Evolutionary conservation across 2,329 filamentous ascomycete genomes (phyloP).

Genomic region (Leptographium radiaticola): DNA sequence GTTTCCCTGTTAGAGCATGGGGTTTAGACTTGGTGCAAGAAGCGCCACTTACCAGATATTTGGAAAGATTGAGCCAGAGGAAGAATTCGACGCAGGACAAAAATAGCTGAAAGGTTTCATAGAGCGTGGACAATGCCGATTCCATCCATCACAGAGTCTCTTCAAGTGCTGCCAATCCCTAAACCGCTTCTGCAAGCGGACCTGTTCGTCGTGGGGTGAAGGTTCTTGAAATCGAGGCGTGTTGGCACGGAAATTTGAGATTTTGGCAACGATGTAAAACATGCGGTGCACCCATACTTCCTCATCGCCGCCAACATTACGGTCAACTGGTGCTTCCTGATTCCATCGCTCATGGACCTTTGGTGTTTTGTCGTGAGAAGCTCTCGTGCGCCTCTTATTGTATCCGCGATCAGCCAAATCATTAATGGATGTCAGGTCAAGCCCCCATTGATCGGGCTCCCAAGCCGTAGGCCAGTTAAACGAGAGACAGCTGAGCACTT

Average conservation of each 20-base stretch:
- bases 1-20: not conserved
- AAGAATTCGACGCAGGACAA: constrained; percentile 41
- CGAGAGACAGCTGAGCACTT: constrained; percentile 75
- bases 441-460: constrained; percentile 82
- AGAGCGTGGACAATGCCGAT: constrained; percentile 60
- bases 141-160: constrained; percentile 73
- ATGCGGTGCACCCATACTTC: constrained; percentile 84
- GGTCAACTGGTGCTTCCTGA: not conserved
- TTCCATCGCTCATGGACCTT: too few relatives aligned
- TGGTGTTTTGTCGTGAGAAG: too few relatives aligned
- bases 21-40: not conserved
- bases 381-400: not conserved
- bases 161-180: constrained; percentile 73
- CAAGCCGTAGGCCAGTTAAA: constrained; percentile 80
- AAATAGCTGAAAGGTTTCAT: constrained; percentile 81
- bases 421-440: constrained; percentile 57
- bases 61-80: constrained; percentile 62
- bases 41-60: constrained; percentile 57
- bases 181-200: constrained; percentile 49
- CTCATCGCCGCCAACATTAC: constrained; percentile 40
- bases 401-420: not conserved
- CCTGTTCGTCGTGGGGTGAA: constrained; percentile 49
- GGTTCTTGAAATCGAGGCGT: constrained; percentile 47
- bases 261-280: constrained; percentile 75
- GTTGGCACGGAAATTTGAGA: constrained; percentile 70